Percentiles rank a stretch among this genome's conserved stretches.
phyloP scores from a whole-genome alignment of 2,329 filamentous ascomycete genomes.

The Rutstroemia sp. region DNA sequence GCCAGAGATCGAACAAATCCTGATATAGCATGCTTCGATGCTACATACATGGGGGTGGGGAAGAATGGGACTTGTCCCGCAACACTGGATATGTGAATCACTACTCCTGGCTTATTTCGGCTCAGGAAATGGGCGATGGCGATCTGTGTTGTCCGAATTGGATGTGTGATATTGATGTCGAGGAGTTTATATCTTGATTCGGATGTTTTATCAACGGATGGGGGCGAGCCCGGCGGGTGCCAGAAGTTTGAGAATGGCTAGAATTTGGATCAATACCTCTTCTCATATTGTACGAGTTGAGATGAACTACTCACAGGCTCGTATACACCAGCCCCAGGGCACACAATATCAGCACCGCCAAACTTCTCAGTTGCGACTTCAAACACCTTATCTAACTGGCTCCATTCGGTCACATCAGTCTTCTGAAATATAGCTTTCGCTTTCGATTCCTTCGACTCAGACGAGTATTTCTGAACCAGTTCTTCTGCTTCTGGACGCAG shows the following conservation, averaged over 20 bases:
- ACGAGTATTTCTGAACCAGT: conserved; percentile 21
- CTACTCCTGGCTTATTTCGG: conserved; percentile 23
- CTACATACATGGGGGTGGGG: conserved; percentile 38
- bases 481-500: conserved; percentile 36
- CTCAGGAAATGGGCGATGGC: conserved; percentile 41
- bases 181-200: conserved; percentile 37
- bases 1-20: conserved; percentile 39
- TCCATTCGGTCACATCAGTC: conserved; percentile 38
- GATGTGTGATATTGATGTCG: conserved; percentile 45
- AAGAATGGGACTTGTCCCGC: conserved; percentile 35
- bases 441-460: conserved; percentile 14
- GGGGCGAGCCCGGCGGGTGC: conserved; percentile 36
- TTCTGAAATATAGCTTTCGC: conserved; percentile 34
- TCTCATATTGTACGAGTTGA: fast-evolving
- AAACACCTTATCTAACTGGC: conserved; percentile 31
- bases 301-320: conserved; percentile 35
- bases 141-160: conserved; percentile 43
- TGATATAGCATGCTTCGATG: conserved; percentile 41
- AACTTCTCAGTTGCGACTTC: conserved; percentile 29
- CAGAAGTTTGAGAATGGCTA: conserved; percentile 43
- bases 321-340: conserved; percentile 40
- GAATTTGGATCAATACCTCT: neutral
- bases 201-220: conserved; percentile 34
- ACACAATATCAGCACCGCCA: conserved; percentile 31
- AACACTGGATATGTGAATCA: conserved; percentile 42